These are phyloP conservation scores for Leccinum arenicola DNA, from an alignment of 768 basidiomycete genomes.

Conservation along the genomic window DNA sequence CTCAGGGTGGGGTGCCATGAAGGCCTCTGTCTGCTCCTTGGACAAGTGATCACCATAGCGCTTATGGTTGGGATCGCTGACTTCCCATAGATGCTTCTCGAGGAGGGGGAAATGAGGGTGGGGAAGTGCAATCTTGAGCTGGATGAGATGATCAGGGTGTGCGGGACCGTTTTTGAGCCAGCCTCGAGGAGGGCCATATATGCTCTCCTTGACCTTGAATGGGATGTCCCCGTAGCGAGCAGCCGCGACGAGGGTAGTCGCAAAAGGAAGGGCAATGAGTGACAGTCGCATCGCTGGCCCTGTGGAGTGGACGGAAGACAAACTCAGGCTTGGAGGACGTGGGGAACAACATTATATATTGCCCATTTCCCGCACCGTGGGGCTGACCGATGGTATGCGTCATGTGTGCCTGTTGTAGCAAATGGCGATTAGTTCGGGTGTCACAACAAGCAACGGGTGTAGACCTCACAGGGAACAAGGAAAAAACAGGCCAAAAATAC, in stretches of 20 bases:
- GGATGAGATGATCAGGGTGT: slow-evolving; percentile 43
- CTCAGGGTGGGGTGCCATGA: slow-evolving; percentile 56
- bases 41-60: slow-evolving; percentile 58
- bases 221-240: slow-evolving; percentile 9
- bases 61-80: slow-evolving; percentile 54
- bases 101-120: slow-evolving; percentile 49
- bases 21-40: slow-evolving; percentile 60
- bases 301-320: background rate
- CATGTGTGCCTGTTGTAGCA: background rate
- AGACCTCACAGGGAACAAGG: background rate
- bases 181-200: slow-evolving; percentile 41
- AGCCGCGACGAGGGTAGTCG: slow-evolving; percentile 11
- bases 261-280: slow-evolving; percentile 14
- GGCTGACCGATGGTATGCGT: background rate
- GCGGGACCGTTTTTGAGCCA: slow-evolving; percentile 48
- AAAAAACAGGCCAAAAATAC: background rate
- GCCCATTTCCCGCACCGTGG: background rate
- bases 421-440: background rate
- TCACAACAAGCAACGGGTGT: background rate
- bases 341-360: slow-evolving; percentile 9
- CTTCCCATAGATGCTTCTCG: slow-evolving; percentile 52
- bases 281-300: slow-evolving; percentile 11
- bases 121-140: slow-evolving; percentile 56
- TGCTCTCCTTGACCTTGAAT: slow-evolving; percentile 47
- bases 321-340: background rate